Conservation (phyloP, 306 rosid species). For the Prunus mira region DNA sequence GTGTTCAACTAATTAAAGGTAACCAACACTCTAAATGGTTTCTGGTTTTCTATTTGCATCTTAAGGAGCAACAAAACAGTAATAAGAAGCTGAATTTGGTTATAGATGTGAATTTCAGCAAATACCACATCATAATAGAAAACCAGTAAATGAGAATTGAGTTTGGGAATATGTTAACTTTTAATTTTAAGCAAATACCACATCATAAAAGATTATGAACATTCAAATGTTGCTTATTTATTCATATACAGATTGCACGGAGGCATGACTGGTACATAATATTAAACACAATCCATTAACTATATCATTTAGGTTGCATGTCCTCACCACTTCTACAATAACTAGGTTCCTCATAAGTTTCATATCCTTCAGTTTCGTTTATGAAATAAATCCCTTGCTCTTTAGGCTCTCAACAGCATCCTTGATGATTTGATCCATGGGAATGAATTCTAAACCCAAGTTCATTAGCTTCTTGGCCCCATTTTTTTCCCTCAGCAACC, state of each 20-base stretch:
- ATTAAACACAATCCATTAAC: not conserved
- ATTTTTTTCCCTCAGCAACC: slow-evolving; percentile 62
- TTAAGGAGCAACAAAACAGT: not conserved
- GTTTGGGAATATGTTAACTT: too few relatives aligned
- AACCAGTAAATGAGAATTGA: too few relatives aligned
- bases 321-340: not conserved
- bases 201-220: not conserved
- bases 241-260: not conserved
- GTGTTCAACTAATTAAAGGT: not conserved
- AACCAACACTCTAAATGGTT: not conserved
- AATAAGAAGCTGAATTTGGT: not conserved
- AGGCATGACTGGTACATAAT: not conserved
- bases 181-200: too few relatives aligned
- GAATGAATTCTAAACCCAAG: slow-evolving; percentile 72
- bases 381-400: slow-evolving; percentile 66
- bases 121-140: too few relatives aligned
- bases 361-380: slow-evolving; percentile 5
- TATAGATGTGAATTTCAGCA: not conserved
- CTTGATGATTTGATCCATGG: slow-evolving; percentile 84
- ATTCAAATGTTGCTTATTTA: not conserved
- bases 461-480: slow-evolving; percentile 63
- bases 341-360: not conserved
- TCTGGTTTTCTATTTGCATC: not conserved
- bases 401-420: slow-evolving; percentile 77
- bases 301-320: slow-evolving; percentile 2